Base-by-base conservation (phyloP, 2,329 filamentous ascomycete species). In the Emergomyces orientalis region DNA sequence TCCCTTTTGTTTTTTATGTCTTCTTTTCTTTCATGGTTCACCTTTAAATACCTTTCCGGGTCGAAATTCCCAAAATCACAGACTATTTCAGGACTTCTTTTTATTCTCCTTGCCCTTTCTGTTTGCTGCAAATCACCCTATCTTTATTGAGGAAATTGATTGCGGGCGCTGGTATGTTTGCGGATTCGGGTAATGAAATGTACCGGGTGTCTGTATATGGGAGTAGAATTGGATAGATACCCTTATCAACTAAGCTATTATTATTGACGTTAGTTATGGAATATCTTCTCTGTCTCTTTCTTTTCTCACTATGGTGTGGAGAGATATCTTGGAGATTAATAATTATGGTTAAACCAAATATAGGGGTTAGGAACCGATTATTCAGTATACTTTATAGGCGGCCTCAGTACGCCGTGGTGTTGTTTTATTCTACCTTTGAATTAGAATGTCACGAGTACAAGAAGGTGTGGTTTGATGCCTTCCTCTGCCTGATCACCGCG, bases 191-290 rank as follows among this genome's bases (percentile, higher is more conserved):
- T 9, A 32, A 32, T 30, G 25, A 32, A 22, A 58, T 41, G 3
- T 17, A 58, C 37, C 25, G 8, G 13, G 7, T 45, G 25, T 47
- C 45, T 59, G 56, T 47, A 32, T 47, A 45, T 34, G 9, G 56
- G 25, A 45, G 37, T 59, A 59, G 17, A 47, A 13, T 59, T 59
- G 56, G 56, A 59, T 59, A 59, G 56, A 59, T 59, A 47, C 39
- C 56, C 25, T 47, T 47, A 27, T 27, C 22, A 39, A 56, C 34
- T 56, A 4, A 39, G n/a, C 34, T 27, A 27, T 8, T 39, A 13
- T 41, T 57, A 57, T n/a, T 54, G 19, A 11, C 19, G 3, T 14
- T 41, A 14, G 34, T 25, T 56, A 39, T 25, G n/a, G 19, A n/a
- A 55, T 39, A 2, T 8, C 17, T 13, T n/a, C 9, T 32, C n/a